A percentile compares a stretch with the other conserved stretches of the same genome.
phyloP scores from a whole-genome alignment of 2,329 filamentous ascomycete genomes.

The Ceratocystis variospora region DNA sequence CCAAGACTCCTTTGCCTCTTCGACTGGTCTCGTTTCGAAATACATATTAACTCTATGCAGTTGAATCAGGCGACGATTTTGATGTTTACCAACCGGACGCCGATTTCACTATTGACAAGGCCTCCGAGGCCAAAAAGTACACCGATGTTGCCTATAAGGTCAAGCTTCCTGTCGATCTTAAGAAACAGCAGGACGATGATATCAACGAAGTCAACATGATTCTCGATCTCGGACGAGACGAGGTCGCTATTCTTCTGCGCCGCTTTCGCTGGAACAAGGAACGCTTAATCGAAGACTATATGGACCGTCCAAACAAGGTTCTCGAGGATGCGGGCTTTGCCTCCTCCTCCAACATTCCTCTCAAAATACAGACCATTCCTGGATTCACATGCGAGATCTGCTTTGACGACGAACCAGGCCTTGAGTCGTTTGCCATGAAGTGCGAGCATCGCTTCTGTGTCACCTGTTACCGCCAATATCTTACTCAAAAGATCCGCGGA shows the following conservation, averaged over 20 bases:
- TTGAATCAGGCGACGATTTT: conserved; percentile 19
- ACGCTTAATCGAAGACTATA: conserved; percentile 84
- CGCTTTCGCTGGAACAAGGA: conserved; percentile 95
- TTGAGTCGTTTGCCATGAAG: conserved; percentile 84
- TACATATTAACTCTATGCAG: neutral
- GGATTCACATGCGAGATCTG: conserved; percentile 92
- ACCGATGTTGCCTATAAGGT: conserved; percentile 75
- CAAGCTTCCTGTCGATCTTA: conserved; percentile 65
- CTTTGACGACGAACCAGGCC: conserved; percentile 67
- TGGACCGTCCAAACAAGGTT: conserved; percentile 71
- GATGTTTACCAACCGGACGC: conserved; percentile 9
- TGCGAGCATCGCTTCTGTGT: conserved; percentile 90
- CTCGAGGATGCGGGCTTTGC: conserved; percentile 75
- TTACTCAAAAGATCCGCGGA: conserved; percentile 83
- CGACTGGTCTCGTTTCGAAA: neutral
- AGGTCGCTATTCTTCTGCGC: conserved; percentile 77
- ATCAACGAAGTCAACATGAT: conserved; percentile 85
- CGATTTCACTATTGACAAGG: conserved; percentile 28
- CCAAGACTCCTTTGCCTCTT: neutral
- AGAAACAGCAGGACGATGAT: conserved; percentile 71
- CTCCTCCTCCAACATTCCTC: conserved; percentile 44
- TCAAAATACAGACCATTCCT: conserved; percentile 54
- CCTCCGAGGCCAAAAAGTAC: conserved; percentile 51
- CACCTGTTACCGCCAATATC: conserved; percentile 81
- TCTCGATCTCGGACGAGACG: conserved; percentile 75